Evolutionary conservation across 768 basidiomycete genomes (phyloP).

Genomic region (Lactarius akahatsu): DNA sequence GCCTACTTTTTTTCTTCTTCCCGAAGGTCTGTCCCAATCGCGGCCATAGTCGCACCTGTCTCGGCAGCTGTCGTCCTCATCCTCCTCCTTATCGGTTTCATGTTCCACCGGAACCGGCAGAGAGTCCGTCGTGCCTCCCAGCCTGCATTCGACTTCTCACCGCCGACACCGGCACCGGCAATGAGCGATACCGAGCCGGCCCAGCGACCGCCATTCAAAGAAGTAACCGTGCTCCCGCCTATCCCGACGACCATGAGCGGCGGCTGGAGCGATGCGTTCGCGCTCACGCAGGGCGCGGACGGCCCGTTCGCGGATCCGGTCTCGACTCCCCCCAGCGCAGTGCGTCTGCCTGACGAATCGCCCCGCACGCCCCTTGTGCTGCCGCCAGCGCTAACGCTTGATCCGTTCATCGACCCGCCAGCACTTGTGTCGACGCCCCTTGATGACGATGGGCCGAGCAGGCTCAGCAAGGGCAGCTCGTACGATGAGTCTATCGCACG

Average conservation of each 20-base stretch:
- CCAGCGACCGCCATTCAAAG: neutral
- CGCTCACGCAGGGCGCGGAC: neutral
- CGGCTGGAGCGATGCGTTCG: neutral
- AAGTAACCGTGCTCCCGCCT: neutral
- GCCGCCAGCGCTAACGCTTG: neutral
- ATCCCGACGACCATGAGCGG: neutral
- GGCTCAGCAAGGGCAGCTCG: slow-evolving; percentile 15
- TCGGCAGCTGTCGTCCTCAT: neutral
- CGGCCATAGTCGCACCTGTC: slow-evolving; percentile 12
- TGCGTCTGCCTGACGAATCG: neutral
- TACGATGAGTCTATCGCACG: neutral
- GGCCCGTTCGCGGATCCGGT: slow-evolving; percentile 8
- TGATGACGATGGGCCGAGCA: neutral
- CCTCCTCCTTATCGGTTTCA: neutral
- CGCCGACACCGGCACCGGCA: neutral
- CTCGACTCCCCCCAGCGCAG: too few relatives aligned
- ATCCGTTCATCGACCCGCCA: slow-evolving; percentile 15
- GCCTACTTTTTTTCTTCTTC: neutral
- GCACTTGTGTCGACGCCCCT: neutral
- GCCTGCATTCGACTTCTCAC: neutral
- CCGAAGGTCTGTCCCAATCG: slow-evolving; percentile 7
- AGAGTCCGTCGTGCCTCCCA: neutral
- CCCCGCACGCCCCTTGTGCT: too few relatives aligned
- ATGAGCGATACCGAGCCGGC: neutral
- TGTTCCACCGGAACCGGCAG: slow-evolving; percentile 7